Base-by-base conservation (phyloP, 768 basidiomycete genomes). In the Mycena maculata region DNA sequence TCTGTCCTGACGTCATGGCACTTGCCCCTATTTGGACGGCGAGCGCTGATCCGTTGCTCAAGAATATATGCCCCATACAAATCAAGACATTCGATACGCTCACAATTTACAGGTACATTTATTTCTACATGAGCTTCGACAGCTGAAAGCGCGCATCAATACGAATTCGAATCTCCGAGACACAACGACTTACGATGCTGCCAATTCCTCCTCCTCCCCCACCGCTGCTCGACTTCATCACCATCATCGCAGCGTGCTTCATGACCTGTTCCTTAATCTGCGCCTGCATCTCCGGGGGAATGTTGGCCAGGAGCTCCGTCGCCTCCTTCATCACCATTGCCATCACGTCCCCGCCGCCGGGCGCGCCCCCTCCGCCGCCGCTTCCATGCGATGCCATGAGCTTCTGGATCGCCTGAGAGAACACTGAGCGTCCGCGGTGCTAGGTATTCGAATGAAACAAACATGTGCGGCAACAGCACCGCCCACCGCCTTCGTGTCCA, bases 171-270 rank as follows among this genome's bases (percentile, higher is more conserved):
- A 38, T 2, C 4, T 6, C 2, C 10, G 15, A 25, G 18, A n/a
- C 1, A 4, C 4, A n/a, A n/a, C n/a, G n/a, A n/a, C n/a, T n/a
- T n/a, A n/a, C n/a, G n/a, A n/a, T n/a, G n/a, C n/a, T n/a, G n/a
- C n/a, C n/a, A n/a, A n/a, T n/a, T 27, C 39, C 57, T 8, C 74
- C 73, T 18, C 70, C 67, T 39, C 48, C 52, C 58, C 23, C 54
- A 23, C 44, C 42, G 13, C 63, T 20, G 62, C 67, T 65, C 7
- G 61, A 55, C 59, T 71, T 71, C 28, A 71, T 45, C 13, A 49
- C 69, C 65, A 71, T 63, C 58, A 64, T 64, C 18, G 65, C 65
- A n/a, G 58, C 65, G 44, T 67, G 55, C 58, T 67, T 25, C 65
- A 71, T 67, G 33, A 67, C 65, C 31, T 20, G 4, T 9, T n/a